These are phyloP conservation scores for Sordaria brevicollis DNA, from an alignment of 495 filamentous ascomycete species.

Conservation along the genomic window DNA sequence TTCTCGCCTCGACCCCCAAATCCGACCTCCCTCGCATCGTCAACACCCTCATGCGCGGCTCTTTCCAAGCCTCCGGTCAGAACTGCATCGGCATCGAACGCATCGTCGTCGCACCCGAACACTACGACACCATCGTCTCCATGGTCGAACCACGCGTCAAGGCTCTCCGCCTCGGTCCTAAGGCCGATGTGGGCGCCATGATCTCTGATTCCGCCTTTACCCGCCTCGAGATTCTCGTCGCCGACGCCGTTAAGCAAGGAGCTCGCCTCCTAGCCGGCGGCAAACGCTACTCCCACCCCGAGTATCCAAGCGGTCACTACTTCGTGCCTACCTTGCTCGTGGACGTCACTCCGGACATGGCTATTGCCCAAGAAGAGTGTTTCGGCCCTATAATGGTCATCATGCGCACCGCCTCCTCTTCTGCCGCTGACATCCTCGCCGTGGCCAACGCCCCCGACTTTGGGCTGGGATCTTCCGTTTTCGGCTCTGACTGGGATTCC, in stretches of 20 bases:
- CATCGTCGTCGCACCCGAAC: conserved; percentile 64
- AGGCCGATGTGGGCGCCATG: conserved; percentile 78
- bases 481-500: conserved; percentile 48
- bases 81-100: conserved; percentile 98
- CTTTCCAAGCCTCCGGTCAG: conserved; percentile 93
- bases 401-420: conserved; percentile 49
- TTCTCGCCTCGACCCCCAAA: conserved; percentile 66
- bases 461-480: conserved; percentile 74
- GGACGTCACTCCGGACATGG: conserved; percentile 68
- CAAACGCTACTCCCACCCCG: conserved; percentile 56
- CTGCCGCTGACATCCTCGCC: conserved; percentile 49
- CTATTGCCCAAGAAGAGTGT: conserved; percentile 81
- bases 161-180: conserved; percentile 52
- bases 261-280: conserved; percentile 78
- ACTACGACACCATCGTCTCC: conserved; percentile 61
- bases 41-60: conserved; percentile 77
- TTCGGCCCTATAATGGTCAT: conserved; percentile 86
- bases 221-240: conserved; percentile 59
- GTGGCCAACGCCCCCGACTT: conserved; percentile 71
- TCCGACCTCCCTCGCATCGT: conserved; percentile 56
- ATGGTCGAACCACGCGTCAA: conserved; percentile 62
- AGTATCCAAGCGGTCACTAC: conserved; percentile 71
- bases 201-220: conserved; percentile 67
- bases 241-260: conserved; percentile 64
- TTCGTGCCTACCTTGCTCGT: conserved; percentile 83